A percentile compares a stretch with the other conserved stretches of the same genome.
These are phyloP conservation scores for Umbelopsis vinacea DNA, from an alignment of 192 early-diverging fungal genomes.

Conservation along the genomic window DNA sequence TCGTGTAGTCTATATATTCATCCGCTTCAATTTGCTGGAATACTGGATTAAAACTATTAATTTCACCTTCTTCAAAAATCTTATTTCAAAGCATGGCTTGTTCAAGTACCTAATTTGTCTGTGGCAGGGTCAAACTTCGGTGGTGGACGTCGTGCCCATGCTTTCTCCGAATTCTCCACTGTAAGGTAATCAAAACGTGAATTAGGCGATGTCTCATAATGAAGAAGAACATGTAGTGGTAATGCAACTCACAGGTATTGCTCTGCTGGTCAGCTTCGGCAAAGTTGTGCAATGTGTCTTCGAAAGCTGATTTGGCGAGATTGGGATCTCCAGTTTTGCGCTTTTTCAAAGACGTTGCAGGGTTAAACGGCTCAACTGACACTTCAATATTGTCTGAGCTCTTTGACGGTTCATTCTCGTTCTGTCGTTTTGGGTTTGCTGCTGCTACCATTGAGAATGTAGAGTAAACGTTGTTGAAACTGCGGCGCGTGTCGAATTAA, in stretches of 20 bases:
- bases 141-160: constrained; percentile 41
- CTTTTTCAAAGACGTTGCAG: constrained; percentile 10
- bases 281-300: constrained; percentile 7
- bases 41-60: constrained; percentile 46
- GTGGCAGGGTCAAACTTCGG: constrained; percentile 37
- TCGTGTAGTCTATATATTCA: constrained; percentile 65
- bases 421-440: constrained; percentile 4
- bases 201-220: not conserved
- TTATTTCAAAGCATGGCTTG: too few species aligned
- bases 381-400: not conserved
- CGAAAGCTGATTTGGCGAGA: constrained; percentile 7
- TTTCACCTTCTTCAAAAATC: too few species aligned
- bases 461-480: not conserved
- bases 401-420: not conserved
- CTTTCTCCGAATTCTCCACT: constrained; percentile 42
- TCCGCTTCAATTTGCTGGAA: constrained; percentile 98
- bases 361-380: constrained; percentile 4
- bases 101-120: constrained; percentile 42
- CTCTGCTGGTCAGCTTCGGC: not conserved
- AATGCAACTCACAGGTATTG: not conserved
- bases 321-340: constrained; percentile 1
- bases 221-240: not conserved
- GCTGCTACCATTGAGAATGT: not conserved
- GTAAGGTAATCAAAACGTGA: not conserved
- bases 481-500: constrained; percentile 10